Evolutionary conservation across 2,329 filamentous ascomycete genomes (phyloP), one percentile per base, ranked within the genome.

Genomic region (Acrocalymma vagum): DNA sequence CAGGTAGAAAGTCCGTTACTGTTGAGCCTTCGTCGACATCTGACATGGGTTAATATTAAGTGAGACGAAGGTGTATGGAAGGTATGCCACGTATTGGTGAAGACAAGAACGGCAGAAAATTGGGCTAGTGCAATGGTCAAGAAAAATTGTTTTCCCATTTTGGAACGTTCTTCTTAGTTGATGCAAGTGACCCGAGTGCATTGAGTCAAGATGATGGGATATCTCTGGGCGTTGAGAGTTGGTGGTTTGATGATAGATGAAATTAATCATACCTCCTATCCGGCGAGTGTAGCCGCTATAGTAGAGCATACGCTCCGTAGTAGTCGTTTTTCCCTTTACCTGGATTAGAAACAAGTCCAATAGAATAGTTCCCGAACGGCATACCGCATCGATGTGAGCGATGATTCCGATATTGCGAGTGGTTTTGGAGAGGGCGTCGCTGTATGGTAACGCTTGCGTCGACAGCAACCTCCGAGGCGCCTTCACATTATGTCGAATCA

Each of bases 381-480:
- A 55, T 67, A 83, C 80, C 41, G 94, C 94, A 84, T 97, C 94
- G 53, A 99, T 96, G 70, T 99, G 94, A 45, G 94, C 94, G 69
- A 99, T 96, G 56, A 99, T 97, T 48, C 94, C 94, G 66, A 99
- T 96, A 65, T 99, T 99, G 57, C 93, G 82, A 35, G 92, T 94
- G 34, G 91, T 93, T 58, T 82, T 82, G 25, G 82, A 77, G 13
- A 84, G 74, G 46, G 48, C 39, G 33, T 59, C 55, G 39, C 51
- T 30, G 21, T 55, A 53, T 8, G 50, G 38, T 13, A 45, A 50
- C 18, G 53, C 36, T 26, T 55, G 51, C 18, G 58, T 55, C 29
- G 65, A 66, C 23, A 68, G 53, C 48, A 65, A 47, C 48, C 66
- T 56, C 24, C 57, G 54, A 29, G 57, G 48, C 30, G 46, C 42